Percentiles rank a stretch among this genome's conserved stretches.
phyloP scores from a whole-genome alignment of 164 flowering plant species.

The Berberis vulgaris region DNA sequence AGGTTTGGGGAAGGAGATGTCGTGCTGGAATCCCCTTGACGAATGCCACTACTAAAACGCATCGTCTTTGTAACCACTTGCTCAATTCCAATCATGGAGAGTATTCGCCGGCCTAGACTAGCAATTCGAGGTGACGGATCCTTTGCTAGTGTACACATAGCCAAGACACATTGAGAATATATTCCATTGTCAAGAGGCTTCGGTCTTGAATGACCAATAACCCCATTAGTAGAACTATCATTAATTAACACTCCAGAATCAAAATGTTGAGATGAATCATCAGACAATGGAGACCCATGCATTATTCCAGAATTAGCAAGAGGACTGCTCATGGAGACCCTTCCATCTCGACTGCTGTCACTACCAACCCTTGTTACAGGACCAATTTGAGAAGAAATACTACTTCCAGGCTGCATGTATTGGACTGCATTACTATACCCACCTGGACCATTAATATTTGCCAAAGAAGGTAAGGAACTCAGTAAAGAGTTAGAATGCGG shows the following conservation, averaged over 20 bases:
- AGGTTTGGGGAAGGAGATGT: conserved; percentile 23
- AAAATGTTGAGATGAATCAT: conserved; percentile 86
- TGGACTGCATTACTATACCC: conserved; percentile 43
- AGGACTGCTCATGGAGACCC: conserved; percentile 83
- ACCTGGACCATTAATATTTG: conserved; percentile 42
- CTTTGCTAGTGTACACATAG: conserved; percentile 77
- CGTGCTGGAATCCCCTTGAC: conserved; percentile 37
- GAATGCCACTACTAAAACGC: conserved; percentile 24
- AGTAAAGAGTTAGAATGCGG: conserved; percentile 50
- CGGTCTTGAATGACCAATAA: conserved; percentile 40
- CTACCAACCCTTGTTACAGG: conserved; percentile 56
- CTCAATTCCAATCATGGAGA: conserved; percentile 85
- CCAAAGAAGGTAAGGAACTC: conserved; percentile 60
- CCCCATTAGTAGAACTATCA: conserved; percentile 63
- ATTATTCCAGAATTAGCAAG: conserved; percentile 62
- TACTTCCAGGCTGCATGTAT: conserved; percentile 39
- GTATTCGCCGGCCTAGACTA: conserved; percentile 63
- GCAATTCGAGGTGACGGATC: conserved; percentile 93
- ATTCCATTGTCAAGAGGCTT: conserved; percentile 56
- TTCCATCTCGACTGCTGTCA: conserved; percentile 64
- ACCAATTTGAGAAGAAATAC: conserved; percentile 60
- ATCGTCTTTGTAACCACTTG: conserved; percentile 63
- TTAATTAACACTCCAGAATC: conserved; percentile 54
- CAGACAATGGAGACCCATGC: conserved; percentile 97
- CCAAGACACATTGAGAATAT: conserved; percentile 67